Evolutionary conservation across 306 rosid species (phyloP).

Genomic region (Pyrus bretschneideri): DNA sequence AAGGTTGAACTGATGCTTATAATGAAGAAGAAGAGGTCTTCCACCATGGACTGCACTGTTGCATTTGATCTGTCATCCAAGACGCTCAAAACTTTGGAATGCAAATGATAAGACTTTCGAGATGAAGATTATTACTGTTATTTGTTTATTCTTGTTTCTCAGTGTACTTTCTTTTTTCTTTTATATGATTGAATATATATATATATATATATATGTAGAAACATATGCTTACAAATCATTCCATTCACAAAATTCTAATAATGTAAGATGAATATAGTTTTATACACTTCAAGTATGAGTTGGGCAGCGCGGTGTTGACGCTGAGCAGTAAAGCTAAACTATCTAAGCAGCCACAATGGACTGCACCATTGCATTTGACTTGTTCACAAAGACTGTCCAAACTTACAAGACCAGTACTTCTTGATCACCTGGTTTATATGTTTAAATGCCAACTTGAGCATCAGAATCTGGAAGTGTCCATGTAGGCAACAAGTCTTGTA

Average conservation of each 20-base stretch:
- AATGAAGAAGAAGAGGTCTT: conserved; percentile 12
- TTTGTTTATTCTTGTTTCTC: neutral
- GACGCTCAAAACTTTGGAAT: neutral
- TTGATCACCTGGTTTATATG: neutral
- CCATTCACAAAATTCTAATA: neutral
- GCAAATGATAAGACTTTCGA: neutral
- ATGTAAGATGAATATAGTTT: neutral
- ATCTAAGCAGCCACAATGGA: neutral
- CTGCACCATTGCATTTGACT: neutral
- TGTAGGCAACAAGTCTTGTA: neutral
- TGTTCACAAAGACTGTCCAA: neutral
- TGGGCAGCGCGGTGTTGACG: neutral
- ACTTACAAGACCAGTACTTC: neutral
- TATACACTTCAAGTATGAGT: neutral
- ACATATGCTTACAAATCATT: neutral
- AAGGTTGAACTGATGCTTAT: conserved; percentile 6
- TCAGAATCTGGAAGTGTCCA: neutral
- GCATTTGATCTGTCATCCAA: neutral
- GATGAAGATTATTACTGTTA: neutral
- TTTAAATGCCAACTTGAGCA: neutral
- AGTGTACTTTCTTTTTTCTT: neutral
- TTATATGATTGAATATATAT: neutral
- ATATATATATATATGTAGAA: neutral
- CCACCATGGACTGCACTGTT: conserved; percentile 2
- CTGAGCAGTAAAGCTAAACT: neutral